These are phyloP conservation scores for Achlya hypogyna DNA, from an alignment of 352 stramenopile genomes.

Conservation along the genomic window DNA sequence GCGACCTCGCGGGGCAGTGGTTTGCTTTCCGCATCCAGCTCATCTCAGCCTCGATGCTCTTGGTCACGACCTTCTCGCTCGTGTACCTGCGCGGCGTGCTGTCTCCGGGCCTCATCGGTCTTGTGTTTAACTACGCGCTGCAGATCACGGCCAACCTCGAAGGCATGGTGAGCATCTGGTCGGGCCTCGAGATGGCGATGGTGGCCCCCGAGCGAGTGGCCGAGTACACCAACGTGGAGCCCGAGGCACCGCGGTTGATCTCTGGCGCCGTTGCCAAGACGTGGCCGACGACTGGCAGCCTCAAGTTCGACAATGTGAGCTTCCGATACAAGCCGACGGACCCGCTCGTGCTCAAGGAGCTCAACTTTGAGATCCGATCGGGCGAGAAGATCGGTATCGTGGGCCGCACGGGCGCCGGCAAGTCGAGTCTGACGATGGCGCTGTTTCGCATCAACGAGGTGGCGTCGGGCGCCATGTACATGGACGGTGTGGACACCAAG, in stretches of 20 bases:
- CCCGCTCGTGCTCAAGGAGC: conserved; percentile 31
- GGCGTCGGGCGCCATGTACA: conserved; percentile 46
- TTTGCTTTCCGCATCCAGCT: conserved; percentile 37
- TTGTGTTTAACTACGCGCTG: conserved; percentile 83
- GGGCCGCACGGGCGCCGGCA: conserved; percentile 66
- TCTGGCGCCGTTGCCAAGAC: conserved; percentile 29
- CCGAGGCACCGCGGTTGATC: conserved; percentile 29
- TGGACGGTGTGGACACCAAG: conserved; percentile 66
- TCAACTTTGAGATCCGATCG: conserved; percentile 39
- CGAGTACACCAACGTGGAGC: conserved; percentile 31
- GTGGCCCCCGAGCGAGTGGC: conserved; percentile 37
- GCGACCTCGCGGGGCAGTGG: not conserved
- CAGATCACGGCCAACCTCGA: conserved; percentile 82
- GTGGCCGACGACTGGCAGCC: conserved; percentile 81
- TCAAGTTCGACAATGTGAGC: conserved; percentile 86
- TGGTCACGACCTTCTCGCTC: conserved; percentile 34
- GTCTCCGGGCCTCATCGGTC: conserved; percentile 60
- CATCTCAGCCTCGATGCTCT: conserved; percentile 25
- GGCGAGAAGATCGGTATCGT: conserved; percentile 70
- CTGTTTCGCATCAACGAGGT: conserved; percentile 78
- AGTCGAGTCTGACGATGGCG: conserved; percentile 62
- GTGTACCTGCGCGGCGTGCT: conserved; percentile 36
- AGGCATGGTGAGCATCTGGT: conserved; percentile 54
- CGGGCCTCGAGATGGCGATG: conserved; percentile 49
- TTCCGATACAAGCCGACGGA: conserved; percentile 83